Base-by-base conservation (phyloP, 176 grass and related monocot species). In the Zizania latifolia region DNA sequence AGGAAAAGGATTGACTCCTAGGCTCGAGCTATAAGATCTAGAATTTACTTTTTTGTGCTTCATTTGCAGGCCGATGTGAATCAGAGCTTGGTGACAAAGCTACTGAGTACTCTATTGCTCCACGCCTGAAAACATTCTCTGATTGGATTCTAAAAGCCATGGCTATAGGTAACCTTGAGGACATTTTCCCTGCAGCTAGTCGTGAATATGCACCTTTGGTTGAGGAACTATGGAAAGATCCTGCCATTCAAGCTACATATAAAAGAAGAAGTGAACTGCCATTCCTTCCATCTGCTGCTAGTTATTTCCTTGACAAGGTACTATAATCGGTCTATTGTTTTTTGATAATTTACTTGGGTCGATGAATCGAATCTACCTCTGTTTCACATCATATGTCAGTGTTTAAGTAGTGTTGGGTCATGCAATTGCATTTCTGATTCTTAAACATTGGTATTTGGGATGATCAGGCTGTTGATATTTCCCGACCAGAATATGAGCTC, bases 231-330 rank as follows among this genome's bases (percentile, higher is more conserved):
- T 94, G 96, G 96, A 95, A 94, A 83, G 84, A 92, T 86, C 71
- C 82, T 84, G 92, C 92, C 72, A 94, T 99, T 84, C 96, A 95
- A 88, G 87, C 91, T 63, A 92, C 96, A 53, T 95, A 86, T 82
- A 88, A 30, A 80, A 64, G 89, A 62, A 90, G 81, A 79, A 87
- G 62, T 62, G 91, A 98, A 77, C 71, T 98, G 17, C 72, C 41
- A 0, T 89, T 83, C 50, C 86, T 98, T 51, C 91, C 91, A 16
- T 71, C 57, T 45, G 72, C 71, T 74, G 91, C 82, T 79, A 90
- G 79, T 83, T 98, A 94, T 83, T 98, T 98, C 74, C 87, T 98
- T 81, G 86, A 92, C 46, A 86, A 58, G 95, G 95, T 98, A 92
- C 75, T 71, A 81, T 71, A 74, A 36, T 26, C 21, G 34, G 40